Evolutionary conservation across 306 rosid genomes (phyloP).

Genomic region (Canavalia ensiformis): DNA sequence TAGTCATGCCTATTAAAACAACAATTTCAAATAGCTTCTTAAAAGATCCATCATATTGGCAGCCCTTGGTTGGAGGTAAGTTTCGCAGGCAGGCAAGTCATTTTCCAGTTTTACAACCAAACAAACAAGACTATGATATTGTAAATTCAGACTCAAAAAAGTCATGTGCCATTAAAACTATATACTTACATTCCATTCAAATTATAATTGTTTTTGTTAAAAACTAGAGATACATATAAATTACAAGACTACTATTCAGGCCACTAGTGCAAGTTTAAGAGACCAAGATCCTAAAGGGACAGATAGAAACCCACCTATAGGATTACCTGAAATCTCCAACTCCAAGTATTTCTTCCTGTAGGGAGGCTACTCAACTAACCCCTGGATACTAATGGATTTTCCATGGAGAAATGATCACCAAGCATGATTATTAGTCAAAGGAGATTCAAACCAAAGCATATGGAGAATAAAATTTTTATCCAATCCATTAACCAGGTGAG

Average conservation of each 20-base stretch:
- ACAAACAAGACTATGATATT: constrained; percentile 25
- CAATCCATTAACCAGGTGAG: constrained; percentile 1
- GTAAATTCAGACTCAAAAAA: constrained; percentile 18
- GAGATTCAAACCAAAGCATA: constrained; percentile 4
- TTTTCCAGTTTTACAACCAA: constrained; percentile 35
- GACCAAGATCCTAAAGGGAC: not conserved
- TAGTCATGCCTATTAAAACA: constrained; percentile 19
- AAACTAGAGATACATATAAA: not conserved
- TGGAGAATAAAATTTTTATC: not conserved
- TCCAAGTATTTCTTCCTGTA: constrained; percentile 24
- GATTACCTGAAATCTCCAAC: constrained; percentile 29
- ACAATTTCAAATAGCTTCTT: constrained; percentile 13
- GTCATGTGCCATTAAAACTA: not conserved
- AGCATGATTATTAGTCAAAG: constrained; percentile 34
- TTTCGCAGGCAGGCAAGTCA: constrained; percentile 25
- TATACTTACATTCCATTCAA: not conserved
- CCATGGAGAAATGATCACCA: constrained; percentile 22
- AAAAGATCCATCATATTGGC: constrained; percentile 17
- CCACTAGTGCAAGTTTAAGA: constrained; percentile 7
- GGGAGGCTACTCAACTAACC: constrained; percentile 28
- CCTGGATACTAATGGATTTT: not conserved
- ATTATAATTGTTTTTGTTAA: not conserved
- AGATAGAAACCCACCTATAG: constrained; percentile 1
- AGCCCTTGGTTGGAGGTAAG: constrained; percentile 10
- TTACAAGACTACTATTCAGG: constrained; percentile 20